phyloP scores from a whole-genome alignment of 768 basidiomycete species.

The Boletus bicolor region DNA sequence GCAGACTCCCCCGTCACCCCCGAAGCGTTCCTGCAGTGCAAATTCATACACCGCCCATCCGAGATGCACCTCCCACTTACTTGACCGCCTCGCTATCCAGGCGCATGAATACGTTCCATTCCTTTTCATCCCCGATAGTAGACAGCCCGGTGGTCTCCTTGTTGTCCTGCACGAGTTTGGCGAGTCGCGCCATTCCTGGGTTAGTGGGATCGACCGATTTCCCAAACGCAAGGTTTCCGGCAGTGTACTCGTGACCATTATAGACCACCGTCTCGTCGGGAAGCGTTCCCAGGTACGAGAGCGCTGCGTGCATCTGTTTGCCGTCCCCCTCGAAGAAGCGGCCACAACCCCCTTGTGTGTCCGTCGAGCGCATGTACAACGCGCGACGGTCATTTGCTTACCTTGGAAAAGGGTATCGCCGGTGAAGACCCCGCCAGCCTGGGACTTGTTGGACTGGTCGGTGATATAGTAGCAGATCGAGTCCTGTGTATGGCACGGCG shows the following conservation, averaged over 20 bases:
- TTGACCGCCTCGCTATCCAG: constrained; percentile 57
- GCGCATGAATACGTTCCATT: constrained; percentile 96
- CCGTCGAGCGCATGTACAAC: background rate
- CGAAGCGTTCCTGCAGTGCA: constrained; percentile 46
- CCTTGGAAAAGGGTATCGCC: constrained; percentile 87
- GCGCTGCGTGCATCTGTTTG: constrained; percentile 75
- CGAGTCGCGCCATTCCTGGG: constrained; percentile 55
- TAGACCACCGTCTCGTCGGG: constrained; percentile 80
- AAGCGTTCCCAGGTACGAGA: constrained; percentile 63
- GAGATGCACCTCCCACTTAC: constrained; percentile 39
- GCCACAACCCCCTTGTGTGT: constrained; percentile 69
- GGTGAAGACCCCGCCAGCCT: constrained; percentile 83
- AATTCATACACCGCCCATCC: background rate
- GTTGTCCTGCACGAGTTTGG: constrained; percentile 55
- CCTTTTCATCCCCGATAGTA: constrained; percentile 90
- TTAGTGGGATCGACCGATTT: constrained; percentile 62
- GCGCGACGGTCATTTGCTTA: background rate
- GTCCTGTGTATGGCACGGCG: constrained; percentile 94
- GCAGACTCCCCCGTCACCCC: constrained; percentile 41
- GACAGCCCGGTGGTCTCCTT: constrained; percentile 72
- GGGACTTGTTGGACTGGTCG: constrained; percentile 38
- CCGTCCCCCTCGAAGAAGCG: constrained; percentile 91
- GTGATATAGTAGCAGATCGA: constrained; percentile 90
- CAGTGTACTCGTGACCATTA: constrained; percentile 92
- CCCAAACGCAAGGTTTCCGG: constrained; percentile 68